These are phyloP conservation scores for Pisolithus sp. DNA, from an alignment of 768 basidiomycete species.

Conservation along the genomic window DNA sequence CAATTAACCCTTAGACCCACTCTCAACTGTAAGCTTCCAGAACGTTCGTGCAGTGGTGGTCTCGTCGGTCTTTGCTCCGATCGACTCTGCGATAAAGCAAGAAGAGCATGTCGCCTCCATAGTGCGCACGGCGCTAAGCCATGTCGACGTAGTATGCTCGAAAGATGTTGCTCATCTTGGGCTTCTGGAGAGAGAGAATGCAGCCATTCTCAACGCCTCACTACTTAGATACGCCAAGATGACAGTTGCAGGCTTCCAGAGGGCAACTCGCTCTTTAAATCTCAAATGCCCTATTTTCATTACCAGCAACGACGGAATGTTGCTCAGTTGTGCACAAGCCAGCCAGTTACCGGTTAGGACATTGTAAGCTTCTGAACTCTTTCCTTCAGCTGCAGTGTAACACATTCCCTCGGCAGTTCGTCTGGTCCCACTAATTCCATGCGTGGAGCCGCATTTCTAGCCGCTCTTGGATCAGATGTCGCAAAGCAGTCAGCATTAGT, in stretches of 20 bases:
- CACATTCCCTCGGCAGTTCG: slow-evolving; percentile 22
- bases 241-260: slow-evolving; percentile 49
- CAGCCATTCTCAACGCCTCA: slow-evolving; percentile 61
- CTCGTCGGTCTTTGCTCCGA: slow-evolving; percentile 43
- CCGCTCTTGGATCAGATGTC: slow-evolving; percentile 33
- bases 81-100: slow-evolving; percentile 39
- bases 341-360: slow-evolving; percentile 57
- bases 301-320: slow-evolving; percentile 56
- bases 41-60: slow-evolving; percentile 34
- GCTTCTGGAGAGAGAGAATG: slow-evolving; percentile 61
- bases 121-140: slow-evolving; percentile 33
- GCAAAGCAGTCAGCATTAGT: slow-evolving; percentile 41
- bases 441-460: slow-evolving; percentile 59
- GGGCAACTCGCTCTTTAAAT: slow-evolving; percentile 41
- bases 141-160: slow-evolving; percentile 45
- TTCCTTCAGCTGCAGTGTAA: slow-evolving; percentile 8
- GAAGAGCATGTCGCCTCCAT: slow-evolving; percentile 42
- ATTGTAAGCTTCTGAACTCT: slow-evolving; percentile 29
- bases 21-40: slow-evolving; percentile 8
- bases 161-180: slow-evolving; percentile 54
- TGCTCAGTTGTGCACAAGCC: slow-evolving; percentile 44
- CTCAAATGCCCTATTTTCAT: slow-evolving; percentile 47
- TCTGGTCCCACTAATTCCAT: slow-evolving; percentile 65
- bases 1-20: background rate
- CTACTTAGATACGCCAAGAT: slow-evolving; percentile 52